Base-by-base conservation (phyloP, 1,139 yeast genomes). In the Kazachstania sp. region DNA sequence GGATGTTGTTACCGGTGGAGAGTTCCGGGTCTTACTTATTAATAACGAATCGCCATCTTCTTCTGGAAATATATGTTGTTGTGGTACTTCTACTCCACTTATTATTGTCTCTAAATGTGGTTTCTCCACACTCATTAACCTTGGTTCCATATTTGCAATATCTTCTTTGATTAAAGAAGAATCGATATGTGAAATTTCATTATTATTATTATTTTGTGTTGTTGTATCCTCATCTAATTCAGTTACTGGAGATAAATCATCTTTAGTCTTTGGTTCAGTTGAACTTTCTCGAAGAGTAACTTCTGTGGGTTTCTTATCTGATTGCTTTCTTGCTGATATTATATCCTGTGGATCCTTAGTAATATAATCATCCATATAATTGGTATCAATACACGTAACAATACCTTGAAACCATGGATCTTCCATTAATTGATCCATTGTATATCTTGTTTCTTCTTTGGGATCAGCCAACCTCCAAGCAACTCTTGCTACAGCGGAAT, bases 381-480 rank as follows among this genome's bases (percentile, higher is more conserved):
- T 31, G 13, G 39, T 13, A 19, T 57, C 60, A 23, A 59, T 54
- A 61, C 92, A 83, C 71, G 79, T 77, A 53, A 79, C 86, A 47
- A 82, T 66, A 12, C 67, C 54, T 42, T 66, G 68, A 61, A 83
- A 83, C 83, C 86, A 83, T 3, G 83, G 79, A 58, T 83, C 88
- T 8, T 68, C 58, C 52, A 81, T 77, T 37, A 84, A 65, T 37
- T 71, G 71, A 1, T 74, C 72, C 55, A 83, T 58, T 23, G 75
- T 71, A 61, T 80, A 79, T 51, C 94, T 70, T 11, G 76, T 68
- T 2, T 55, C 60, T 0, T 74, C 69, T 30, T 77, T 70, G 6
- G 87, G 86, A 58, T 83, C 88, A 58, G 85, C 79, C 47, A 84
- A 67, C 60, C 84, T 76, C 88, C 90, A 83, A 6, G 87, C 86